Conservation (phyloP, 441 rosid species). For the Theobroma grandiflorum region DNA sequence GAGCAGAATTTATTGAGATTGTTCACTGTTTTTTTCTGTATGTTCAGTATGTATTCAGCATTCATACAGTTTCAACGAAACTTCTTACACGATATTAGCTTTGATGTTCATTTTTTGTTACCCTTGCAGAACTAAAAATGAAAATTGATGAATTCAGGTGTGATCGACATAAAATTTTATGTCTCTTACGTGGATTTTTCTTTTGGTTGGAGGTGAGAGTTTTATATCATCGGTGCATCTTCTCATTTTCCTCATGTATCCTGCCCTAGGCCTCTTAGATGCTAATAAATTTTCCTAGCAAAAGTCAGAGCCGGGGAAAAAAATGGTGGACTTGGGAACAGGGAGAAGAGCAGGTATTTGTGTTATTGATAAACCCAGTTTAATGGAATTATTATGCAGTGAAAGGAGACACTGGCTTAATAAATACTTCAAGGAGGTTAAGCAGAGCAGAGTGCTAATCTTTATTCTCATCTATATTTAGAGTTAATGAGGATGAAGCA, state of each 20-base stretch:
- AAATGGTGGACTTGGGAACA: not conserved
- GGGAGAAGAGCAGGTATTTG: not conserved
- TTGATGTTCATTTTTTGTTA: not conserved
- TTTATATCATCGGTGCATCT: not conserved
- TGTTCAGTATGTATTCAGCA: too few species aligned
- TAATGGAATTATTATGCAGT: not conserved
- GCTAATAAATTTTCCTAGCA: not conserved
- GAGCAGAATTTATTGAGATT: not conserved
- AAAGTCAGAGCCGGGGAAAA: not conserved
- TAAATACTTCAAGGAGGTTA: not conserved
- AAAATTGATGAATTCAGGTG: slow-evolving; percentile 3
- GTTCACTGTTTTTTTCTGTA: not conserved
- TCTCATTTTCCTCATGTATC: not conserved
- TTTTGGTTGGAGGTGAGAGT: slow-evolving; percentile 60
- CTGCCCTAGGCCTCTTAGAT: not conserved
- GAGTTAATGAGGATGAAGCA: not conserved
- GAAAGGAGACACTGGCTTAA: not conserved
- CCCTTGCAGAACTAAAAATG: slow-evolving; percentile 9
- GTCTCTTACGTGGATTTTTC: slow-evolving; percentile 72
- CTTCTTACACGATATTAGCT: too few species aligned
- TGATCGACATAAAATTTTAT: slow-evolving; percentile 44
- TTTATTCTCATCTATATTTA: not conserved
- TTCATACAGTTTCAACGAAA: too few species aligned
- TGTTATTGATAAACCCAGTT: not conserved
- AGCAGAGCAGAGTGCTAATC: not conserved